phyloP scores from a whole-genome alignment of 2,329 filamentous ascomycete genomes.

The Fusarium agapanthi region DNA sequence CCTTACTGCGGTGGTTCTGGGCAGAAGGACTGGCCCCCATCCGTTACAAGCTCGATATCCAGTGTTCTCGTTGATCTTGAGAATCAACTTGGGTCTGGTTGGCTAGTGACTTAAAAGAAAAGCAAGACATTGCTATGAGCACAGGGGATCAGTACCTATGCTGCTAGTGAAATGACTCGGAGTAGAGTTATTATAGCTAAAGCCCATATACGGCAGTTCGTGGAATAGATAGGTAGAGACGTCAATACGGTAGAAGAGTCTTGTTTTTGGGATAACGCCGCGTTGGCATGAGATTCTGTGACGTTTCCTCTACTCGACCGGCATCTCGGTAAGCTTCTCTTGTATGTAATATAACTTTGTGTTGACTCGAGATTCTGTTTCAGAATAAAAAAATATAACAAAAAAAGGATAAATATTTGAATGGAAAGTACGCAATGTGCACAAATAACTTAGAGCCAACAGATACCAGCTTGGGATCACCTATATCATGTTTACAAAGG shows the following conservation, averaged over 20 bases:
- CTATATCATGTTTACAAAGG: neutral
- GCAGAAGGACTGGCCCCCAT: slow-evolving; percentile 26
- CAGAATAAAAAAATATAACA: neutral
- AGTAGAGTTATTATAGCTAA: neutral
- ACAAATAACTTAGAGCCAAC: neutral
- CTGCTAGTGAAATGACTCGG: neutral
- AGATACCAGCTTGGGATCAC: neutral
- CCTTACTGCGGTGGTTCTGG: slow-evolving; percentile 44
- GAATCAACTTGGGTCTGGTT: slow-evolving; percentile 28
- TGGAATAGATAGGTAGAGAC: neutral
- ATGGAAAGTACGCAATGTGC: neutral
- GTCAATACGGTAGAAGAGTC: neutral
- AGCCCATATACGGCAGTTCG: neutral
- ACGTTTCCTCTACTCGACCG: slow-evolving; percentile 2
- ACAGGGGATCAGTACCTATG: neutral
- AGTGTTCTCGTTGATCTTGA: slow-evolving; percentile 45
- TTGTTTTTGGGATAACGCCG: neutral
- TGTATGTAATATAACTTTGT: neutral
- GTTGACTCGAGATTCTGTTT: neutral
- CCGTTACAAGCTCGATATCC: slow-evolving; percentile 35
- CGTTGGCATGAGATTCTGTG: slow-evolving; percentile 5
- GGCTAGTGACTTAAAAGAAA: slow-evolving; percentile 17
- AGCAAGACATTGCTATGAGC: slow-evolving; percentile 3
- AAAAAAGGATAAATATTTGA: neutral
- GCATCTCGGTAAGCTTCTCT: neutral